Evolutionary conservation across 805 yeast species (phyloP).

Genomic region (Cyberlindnera misumaiensis): DNA sequence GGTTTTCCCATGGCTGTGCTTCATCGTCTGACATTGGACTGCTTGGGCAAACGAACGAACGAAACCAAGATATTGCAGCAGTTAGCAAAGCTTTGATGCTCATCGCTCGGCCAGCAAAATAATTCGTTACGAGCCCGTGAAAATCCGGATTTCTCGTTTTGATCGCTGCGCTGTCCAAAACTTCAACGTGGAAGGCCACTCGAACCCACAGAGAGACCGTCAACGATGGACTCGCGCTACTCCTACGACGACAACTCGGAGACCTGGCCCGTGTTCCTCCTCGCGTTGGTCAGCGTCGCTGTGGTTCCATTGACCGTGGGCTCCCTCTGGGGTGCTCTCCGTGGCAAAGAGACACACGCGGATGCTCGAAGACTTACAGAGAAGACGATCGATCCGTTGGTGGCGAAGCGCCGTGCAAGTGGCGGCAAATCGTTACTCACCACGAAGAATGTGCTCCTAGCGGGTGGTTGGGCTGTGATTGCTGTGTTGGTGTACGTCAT

Average conservation of each 20-base stretch:
- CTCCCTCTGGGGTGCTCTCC: conserved; percentile 5
- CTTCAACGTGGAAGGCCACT: neutral
- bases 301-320: conserved; percentile 18
- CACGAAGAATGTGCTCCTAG: conserved; percentile 12
- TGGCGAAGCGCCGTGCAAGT: conserved; percentile 8
- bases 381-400: conserved; percentile 5
- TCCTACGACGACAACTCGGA: conserved; percentile 22
- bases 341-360: neutral
- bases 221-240: conserved; percentile 22
- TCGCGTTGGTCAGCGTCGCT: conserved; percentile 20
- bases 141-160: neutral
- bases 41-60: too few relatives aligned
- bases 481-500: conserved; percentile 33
- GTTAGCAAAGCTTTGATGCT: too few relatives aligned
- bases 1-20: conserved; percentile 45
- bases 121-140: too few relatives aligned
- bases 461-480: conserved; percentile 23
- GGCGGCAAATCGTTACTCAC: conserved; percentile 8
- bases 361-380: conserved; percentile 4
- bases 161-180: too few relatives aligned
- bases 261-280: conserved; percentile 25
- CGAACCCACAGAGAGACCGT: neutral
- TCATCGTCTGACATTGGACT: conserved; percentile 31
- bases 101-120: too few relatives aligned
- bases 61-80: too few relatives aligned